Percentiles rank a stretch among this genome's conserved stretches.
Conservation (phyloP, 331 rosid genomes). For the Spiraea crenata region DNA sequence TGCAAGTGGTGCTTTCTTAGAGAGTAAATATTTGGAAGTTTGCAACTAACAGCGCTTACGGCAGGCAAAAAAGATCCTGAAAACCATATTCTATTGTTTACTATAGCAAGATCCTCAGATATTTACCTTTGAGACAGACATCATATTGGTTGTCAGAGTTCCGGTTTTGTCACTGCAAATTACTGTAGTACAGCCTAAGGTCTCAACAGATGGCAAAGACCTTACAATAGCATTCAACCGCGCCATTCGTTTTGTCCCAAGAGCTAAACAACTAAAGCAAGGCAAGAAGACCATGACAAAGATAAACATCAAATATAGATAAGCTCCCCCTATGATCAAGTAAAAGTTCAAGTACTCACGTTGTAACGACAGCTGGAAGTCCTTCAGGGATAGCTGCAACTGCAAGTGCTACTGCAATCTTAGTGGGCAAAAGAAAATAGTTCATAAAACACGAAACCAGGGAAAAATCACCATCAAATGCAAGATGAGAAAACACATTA, state of each 20-base stretch:
- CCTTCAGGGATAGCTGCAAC: slow-evolving; percentile 99
- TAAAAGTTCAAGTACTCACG: slow-evolving; percentile 53
- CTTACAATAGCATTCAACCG: slow-evolving; percentile 94
- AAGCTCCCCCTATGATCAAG: slow-evolving; percentile 14
- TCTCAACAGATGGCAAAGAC: slow-evolving; percentile 95
- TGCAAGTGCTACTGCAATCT: slow-evolving; percentile 99
- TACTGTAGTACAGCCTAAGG: slow-evolving; percentile 97
- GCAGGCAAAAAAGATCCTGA: neutral
- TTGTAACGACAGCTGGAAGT: slow-evolving; percentile 98
- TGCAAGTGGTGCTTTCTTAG: neutral
- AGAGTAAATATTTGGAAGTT: neutral
- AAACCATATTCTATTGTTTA: neutral
- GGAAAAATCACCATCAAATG: neutral
- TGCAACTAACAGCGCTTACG: neutral
- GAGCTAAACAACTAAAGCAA: slow-evolving; percentile 85
- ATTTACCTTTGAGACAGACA: slow-evolving; percentile 88
- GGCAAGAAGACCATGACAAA: slow-evolving; percentile 10
- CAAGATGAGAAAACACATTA: neutral
- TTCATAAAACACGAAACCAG: neutral
- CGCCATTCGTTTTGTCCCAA: slow-evolving; percentile 99
- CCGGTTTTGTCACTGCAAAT: slow-evolving; percentile 99
- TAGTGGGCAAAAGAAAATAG: slow-evolving; percentile 24
- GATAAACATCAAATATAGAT: slow-evolving; percentile 14
- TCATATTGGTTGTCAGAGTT: slow-evolving; percentile 96
- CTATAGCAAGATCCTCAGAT: slow-evolving; percentile 14